A percentile compares a stretch with the other conserved stretches of the same genome.
Conservation (phyloP, 257 asterid species). For the Solanum appendiculatum region DNA sequence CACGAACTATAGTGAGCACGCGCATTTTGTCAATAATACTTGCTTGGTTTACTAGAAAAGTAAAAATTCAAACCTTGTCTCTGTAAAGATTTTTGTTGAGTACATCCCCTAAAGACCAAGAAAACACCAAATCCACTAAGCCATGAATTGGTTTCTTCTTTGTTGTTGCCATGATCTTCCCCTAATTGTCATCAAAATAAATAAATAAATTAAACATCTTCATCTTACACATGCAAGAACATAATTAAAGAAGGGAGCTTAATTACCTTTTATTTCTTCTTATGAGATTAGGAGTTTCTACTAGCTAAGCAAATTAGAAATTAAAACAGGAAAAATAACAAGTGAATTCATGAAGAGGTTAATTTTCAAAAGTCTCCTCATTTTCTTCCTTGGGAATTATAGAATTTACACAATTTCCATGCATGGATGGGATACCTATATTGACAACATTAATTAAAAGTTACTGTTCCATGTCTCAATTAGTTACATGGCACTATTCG, state of each 20-base stretch:
- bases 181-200: background rate
- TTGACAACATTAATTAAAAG: background rate
- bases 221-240: background rate
- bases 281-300: background rate
- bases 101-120: slow-evolving; percentile 35
- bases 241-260: background rate
- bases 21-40: too few relatives aligned
- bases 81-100: slow-evolving; percentile 29
- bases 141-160: background rate
- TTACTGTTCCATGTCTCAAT: background rate
- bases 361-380: background rate
- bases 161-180: background rate
- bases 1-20: too few relatives aligned
- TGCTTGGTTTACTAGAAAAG: background rate
- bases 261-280: background rate
- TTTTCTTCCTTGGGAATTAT: background rate
- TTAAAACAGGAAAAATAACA: background rate
- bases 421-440: background rate
- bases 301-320: too few relatives aligned
- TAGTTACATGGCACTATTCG: rapidly evolving
- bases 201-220: background rate
- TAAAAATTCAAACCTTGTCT: slow-evolving; percentile 11
- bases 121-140: slow-evolving; percentile 15
- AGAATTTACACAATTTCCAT: background rate
- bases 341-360: background rate